Evolutionary conservation across 192 early-diverging fungal species (phyloP).

Genomic region (Entrophospora sp.): DNA sequence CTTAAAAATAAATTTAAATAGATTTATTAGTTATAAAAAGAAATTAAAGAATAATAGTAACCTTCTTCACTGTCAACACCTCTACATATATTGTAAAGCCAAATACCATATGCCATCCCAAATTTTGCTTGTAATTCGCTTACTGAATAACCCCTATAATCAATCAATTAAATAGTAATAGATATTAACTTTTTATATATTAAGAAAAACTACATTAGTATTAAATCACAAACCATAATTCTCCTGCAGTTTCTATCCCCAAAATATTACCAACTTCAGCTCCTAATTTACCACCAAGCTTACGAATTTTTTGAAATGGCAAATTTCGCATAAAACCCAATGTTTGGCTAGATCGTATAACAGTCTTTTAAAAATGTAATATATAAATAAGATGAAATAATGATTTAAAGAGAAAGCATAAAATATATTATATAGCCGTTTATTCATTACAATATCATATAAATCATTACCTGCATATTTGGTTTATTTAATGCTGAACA

Average conservation of each 20-base stretch:
- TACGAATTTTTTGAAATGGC: conserved; percentile 71
- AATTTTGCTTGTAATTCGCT: conserved; percentile 47
- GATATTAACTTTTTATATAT: not conserved
- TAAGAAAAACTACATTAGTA: not conserved
- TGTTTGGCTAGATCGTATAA: conserved; percentile 51
- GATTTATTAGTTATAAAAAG: not conserved
- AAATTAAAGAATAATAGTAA: not conserved
- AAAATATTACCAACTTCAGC: no score
- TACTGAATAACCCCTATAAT: conserved; percentile 30
- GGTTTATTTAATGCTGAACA: no score
- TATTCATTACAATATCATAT: conserved; percentile 66
- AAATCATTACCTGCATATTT: not conserved
- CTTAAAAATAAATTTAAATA: not conserved
- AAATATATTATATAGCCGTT: conserved; percentile 43
- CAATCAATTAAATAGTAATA: no score
- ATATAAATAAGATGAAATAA: not conserved
- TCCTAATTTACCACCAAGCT: conserved; percentile 83
- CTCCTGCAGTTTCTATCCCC: conserved; percentile 5
- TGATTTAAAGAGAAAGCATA: not conserved
- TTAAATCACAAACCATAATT: conserved; percentile 1
- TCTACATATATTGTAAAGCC: conserved; percentile 51
- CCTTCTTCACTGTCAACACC: conserved; percentile 49
- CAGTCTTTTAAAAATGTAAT: conserved; percentile 52
- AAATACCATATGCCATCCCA: conserved; percentile 39
- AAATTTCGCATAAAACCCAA: conserved; percentile 51